A percentile compares a stretch with the other conserved stretches of the same genome.
These are phyloP conservation scores for Cryoendolithus antarcticus DNA, from an alignment of 2,329 filamentous ascomycete species.

Conservation along the genomic window DNA sequence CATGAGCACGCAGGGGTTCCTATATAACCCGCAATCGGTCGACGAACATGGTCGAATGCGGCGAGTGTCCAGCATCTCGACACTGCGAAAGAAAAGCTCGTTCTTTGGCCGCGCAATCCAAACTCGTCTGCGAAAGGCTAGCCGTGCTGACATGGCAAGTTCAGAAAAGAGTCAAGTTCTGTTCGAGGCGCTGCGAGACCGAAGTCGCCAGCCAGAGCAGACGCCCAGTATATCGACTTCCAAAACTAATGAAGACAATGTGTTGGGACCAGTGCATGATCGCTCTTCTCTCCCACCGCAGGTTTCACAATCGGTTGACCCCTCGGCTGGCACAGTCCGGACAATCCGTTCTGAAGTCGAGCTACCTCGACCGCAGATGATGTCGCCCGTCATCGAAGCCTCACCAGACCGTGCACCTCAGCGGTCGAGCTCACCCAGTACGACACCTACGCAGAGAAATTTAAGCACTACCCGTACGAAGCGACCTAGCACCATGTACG, in stretches of 20 bases:
- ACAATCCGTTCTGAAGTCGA: conserved; percentile 15
- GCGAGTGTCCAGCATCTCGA: conserved; percentile 9
- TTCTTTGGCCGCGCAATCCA: conserved; percentile 19
- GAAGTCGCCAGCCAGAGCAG: conserved; percentile 31
- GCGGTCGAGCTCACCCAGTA: not conserved
- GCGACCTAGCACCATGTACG: conserved; percentile 7
- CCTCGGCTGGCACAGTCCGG: conserved; percentile 10
- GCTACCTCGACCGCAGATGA: conserved; percentile 8
- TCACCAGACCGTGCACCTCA: conserved; percentile 1
- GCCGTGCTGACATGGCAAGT: conserved; percentile 15
- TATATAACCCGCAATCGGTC: conserved; percentile 4
- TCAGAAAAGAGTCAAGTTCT: conserved; percentile 45
- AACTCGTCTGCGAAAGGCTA: conserved; percentile 17
- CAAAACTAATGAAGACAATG: not conserved
- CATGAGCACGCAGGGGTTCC: conserved; percentile 32
- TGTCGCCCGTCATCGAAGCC: conserved; percentile 16
- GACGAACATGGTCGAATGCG: conserved; percentile 6
- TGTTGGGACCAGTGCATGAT: no score
- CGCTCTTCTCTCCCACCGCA: no score
- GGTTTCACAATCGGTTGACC: no score
- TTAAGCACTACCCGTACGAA: not conserved
- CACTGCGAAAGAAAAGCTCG: conserved; percentile 17
- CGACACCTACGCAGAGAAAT: not conserved
- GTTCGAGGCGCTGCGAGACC: conserved; percentile 45
- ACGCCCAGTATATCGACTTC: not conserved